phyloP scores from a whole-genome alignment of 495 filamentous ascomycete species.

The Choiromyces venosus region DNA sequence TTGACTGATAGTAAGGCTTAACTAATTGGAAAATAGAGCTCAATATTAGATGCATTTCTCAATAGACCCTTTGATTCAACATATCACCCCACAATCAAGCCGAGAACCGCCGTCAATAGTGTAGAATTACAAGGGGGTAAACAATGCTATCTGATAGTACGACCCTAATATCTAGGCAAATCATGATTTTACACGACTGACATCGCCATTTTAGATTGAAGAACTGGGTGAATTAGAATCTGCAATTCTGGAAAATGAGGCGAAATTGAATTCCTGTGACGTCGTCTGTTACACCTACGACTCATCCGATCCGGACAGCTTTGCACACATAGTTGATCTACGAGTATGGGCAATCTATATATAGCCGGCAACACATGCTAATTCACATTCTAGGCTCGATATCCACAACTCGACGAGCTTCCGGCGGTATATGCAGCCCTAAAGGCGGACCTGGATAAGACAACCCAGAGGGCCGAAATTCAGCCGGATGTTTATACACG shows the following conservation, averaged over 20 bases:
- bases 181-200: slow-evolving; percentile 7
- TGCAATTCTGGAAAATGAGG: slow-evolving; percentile 84
- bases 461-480: slow-evolving; percentile 79
- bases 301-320: slow-evolving; percentile 90
- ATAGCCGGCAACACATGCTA: neutral
- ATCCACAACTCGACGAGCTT: slow-evolving; percentile 76
- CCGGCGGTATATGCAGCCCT: slow-evolving; percentile 86
- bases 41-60: slow-evolving; percentile 83
- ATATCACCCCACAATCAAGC: slow-evolving; percentile 93
- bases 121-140: slow-evolving; percentile 94
- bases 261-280: slow-evolving; percentile 88
- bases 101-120: slow-evolving; percentile 86
- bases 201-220: slow-evolving; percentile 52
- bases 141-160: slow-evolving; percentile 82
- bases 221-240: slow-evolving; percentile 94
- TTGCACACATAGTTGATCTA: slow-evolving; percentile 79
- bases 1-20: neutral
- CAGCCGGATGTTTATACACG: slow-evolving; percentile 92
- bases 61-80: slow-evolving; percentile 76
- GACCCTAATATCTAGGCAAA: slow-evolving; percentile 1
- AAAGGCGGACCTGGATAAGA: slow-evolving; percentile 91
- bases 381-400: slow-evolving; percentile 46
- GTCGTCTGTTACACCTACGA: slow-evolving; percentile 94
- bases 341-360: slow-evolving; percentile 46
- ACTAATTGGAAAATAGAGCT: slow-evolving; percentile 35